Evolutionary conservation across 1,284 basidiomycete species (phyloP), one percentile per base, ranked within the genome.

Genomic region (Somion occarium): DNA sequence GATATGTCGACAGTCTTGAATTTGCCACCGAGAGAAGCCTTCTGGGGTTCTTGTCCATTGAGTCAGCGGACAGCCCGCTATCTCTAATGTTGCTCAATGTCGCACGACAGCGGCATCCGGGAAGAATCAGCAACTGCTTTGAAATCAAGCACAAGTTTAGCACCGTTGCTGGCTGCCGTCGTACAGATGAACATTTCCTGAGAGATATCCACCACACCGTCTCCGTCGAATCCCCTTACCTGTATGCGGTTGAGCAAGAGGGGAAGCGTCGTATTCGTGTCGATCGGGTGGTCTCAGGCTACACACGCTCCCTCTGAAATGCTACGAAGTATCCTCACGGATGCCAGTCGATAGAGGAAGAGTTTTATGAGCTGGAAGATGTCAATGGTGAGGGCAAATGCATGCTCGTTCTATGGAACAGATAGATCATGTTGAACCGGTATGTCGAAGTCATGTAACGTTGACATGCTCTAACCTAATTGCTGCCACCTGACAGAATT

Each of bases 311-410:
- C 73, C 83, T 0, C 62, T 84, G 54, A 75, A 82, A 20, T 68
- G 66, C 2, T 89, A 76, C 54, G 88, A 88, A 1, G 65, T 85
- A 0, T 70, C 85, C 47, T 71, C 75, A 1, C 88, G 86, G 85
- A 68, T 74, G 26, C 72, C 90, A 13, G 47, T 84, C 2, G 85
- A 88, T 51, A 68, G 77, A 38, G 59, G 88, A 88, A 49, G 85
- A 87, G 56, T 72, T 89, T 0, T 87, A 80, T 53, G 83, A 87
- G 53, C 67, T 76, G 39, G 81, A 85, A 54, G 80, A 85, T 58
- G 67, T 88, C 3, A 69, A 72, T 24, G 85, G 88, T 54, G 85
- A 88, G 53, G 79, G 84, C 54, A 90, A 89, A 62, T 80, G 87
- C 3, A 83, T 90, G 72, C 76, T 82, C 51, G 84, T 85, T 1